phyloP scores from a whole-genome alignment of 306 rosid genomes.

The Gleditsia sinensis region DNA sequence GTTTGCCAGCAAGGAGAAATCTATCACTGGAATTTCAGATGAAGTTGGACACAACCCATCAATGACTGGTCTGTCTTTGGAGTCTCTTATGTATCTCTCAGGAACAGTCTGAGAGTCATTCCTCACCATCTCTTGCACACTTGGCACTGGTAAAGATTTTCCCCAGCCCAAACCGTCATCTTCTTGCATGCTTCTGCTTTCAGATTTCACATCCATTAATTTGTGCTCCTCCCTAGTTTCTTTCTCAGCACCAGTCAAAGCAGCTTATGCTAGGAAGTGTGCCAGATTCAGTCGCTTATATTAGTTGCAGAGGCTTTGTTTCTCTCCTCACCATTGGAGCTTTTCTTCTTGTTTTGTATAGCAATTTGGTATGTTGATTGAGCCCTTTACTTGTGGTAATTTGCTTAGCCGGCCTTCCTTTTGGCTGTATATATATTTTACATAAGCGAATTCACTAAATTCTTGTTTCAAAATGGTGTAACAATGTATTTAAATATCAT shows the following conservation, averaged over 20 bases:
- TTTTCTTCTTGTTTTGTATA: background rate
- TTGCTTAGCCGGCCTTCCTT: background rate
- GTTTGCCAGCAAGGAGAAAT: constrained; percentile 32
- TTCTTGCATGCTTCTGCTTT: background rate
- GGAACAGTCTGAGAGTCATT: constrained; percentile 22
- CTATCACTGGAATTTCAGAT: constrained; percentile 28
- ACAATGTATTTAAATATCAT: background rate
- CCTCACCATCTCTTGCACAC: constrained; percentile 36
- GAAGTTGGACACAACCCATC: background rate
- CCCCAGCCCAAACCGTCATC: constrained; percentile 29
- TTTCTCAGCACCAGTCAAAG: background rate
- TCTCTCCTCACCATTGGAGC: too few relatives aligned
- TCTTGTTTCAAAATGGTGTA: background rate
- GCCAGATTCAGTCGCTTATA: too few relatives aligned
- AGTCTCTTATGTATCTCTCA: constrained; percentile 25
- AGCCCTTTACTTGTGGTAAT: background rate
- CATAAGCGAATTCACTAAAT: background rate
- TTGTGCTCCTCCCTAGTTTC: background rate
- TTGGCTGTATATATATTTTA: background rate
- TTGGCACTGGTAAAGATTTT: constrained; percentile 30
- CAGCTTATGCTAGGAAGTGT: too few relatives aligned
- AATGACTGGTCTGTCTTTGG: constrained; percentile 18
- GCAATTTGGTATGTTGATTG: background rate
- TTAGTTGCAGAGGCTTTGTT: too few relatives aligned
- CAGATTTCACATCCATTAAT: background rate